A percentile compares a stretch with the other conserved stretches of the same genome.
These are phyloP conservation scores for Alliaria petiolata DNA, from an alignment of 345 rosid species.

Conservation along the genomic window DNA sequence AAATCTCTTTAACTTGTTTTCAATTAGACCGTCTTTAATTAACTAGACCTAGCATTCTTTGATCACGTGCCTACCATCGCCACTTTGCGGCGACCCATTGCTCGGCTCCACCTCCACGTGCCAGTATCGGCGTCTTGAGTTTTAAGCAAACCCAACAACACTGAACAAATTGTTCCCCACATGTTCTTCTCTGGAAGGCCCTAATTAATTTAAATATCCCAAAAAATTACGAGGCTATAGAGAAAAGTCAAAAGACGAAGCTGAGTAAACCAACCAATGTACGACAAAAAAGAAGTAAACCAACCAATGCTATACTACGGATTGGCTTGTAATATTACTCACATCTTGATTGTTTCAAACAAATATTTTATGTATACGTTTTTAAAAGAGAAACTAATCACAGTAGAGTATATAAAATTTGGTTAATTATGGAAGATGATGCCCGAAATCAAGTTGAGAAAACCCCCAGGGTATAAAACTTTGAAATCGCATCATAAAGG, in stretches of 20 bases:
- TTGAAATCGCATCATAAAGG: neutral
- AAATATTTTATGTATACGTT: too few relatives aligned
- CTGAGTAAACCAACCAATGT: neutral
- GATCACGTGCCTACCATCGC: constrained; percentile 9
- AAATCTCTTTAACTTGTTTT: too few relatives aligned
- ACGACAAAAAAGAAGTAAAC: too few relatives aligned
- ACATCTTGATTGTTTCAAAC: neutral
- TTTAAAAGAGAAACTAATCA: neutral
- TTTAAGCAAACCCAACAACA: neutral
- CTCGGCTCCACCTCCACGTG: constrained; percentile 25
- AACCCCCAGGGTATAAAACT: neutral
- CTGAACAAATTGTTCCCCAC: neutral
- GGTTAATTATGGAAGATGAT: neutral
- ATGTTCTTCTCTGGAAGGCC: neutral
- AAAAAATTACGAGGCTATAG: neutral
- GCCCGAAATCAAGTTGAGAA: neutral
- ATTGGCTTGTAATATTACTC: neutral
- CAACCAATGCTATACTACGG: neutral
- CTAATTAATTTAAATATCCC: neutral
- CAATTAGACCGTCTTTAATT: too few relatives aligned
- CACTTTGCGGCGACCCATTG: constrained; percentile 22
- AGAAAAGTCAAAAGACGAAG: neutral
- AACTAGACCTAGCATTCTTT: neutral
- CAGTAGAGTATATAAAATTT: neutral
- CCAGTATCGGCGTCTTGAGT: neutral